Conservation (phyloP, 495 filamentous ascomycete genomes). For the Niebla homalea region DNA sequence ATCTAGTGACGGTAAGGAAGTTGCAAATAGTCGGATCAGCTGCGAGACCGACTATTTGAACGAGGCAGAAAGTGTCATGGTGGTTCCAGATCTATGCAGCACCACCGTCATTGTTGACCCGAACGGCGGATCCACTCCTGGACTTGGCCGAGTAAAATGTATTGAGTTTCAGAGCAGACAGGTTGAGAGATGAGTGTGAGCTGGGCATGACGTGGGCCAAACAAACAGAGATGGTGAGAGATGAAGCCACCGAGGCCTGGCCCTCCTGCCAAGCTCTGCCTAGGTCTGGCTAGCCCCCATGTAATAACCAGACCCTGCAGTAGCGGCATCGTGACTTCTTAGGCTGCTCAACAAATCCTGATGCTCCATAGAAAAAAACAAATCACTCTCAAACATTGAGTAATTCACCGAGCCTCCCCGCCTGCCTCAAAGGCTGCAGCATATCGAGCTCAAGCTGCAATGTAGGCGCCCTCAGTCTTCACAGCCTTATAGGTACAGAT, state of each 20-base stretch:
- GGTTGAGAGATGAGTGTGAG: neutral
- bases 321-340: too few relatives aligned
- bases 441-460: too few relatives aligned
- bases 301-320: too few relatives aligned
- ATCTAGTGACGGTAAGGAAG: constrained; percentile 8
- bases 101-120: constrained; percentile 66
- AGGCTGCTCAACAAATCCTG: too few relatives aligned
- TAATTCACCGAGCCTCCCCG: too few relatives aligned
- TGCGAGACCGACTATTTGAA: constrained; percentile 75
- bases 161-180: constrained; percentile 6
- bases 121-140: constrained; percentile 45
- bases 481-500: too few relatives aligned
- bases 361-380: too few relatives aligned
- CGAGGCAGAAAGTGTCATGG: constrained; percentile 59
- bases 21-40: constrained; percentile 20
- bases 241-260: constrained; percentile 49
- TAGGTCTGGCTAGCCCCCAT: constrained; percentile 51
- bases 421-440: too few relatives aligned
- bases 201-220: neutral
- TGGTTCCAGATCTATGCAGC: constrained; percentile 58
- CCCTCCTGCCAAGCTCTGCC: constrained; percentile 63
- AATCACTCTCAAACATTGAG: too few relatives aligned
- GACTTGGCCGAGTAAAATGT: constrained; percentile 35
- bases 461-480: too few relatives aligned
- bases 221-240: too few relatives aligned